Conservation (phyloP, 139 green algal genomes). For the Picochlorum sp. region DNA sequence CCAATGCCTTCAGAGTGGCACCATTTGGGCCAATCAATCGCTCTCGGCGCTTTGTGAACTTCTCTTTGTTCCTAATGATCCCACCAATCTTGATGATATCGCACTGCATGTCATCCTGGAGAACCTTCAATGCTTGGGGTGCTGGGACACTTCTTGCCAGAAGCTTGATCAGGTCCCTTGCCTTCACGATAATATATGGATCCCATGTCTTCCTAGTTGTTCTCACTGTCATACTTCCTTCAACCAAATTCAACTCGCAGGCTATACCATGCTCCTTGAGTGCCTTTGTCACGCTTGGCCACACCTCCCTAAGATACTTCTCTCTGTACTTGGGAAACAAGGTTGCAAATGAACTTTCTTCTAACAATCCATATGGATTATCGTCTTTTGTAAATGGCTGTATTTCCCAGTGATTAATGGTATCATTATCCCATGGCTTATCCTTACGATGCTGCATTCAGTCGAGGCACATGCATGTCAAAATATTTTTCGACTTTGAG, state of each 20-base stretch:
- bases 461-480: background rate
- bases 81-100: slow-evolving; percentile 98
- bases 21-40: slow-evolving; percentile 92
- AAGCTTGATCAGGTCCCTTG: slow-evolving; percentile 97
- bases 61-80: slow-evolving; percentile 90
- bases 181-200: slow-evolving; percentile 97
- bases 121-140: slow-evolving; percentile 83
- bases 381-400: slow-evolving; percentile 76
- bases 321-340: slow-evolving; percentile 99
- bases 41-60: slow-evolving; percentile 96
- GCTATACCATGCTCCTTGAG: slow-evolving; percentile 77
- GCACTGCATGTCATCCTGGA: slow-evolving; percentile 89
- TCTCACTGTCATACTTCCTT: slow-evolving; percentile 93
- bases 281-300: slow-evolving; percentile 79
- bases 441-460: slow-evolving; percentile 61
- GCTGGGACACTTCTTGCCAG: slow-evolving; percentile 87
- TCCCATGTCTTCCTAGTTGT: slow-evolving; percentile 98
- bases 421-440: slow-evolving; percentile 95
- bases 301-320: slow-evolving; percentile 95
- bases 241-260: slow-evolving; percentile 95
- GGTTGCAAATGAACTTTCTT: slow-evolving; percentile 94
- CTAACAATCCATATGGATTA: slow-evolving; percentile 82
- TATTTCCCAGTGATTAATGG: slow-evolving; percentile 90
- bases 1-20: slow-evolving; percentile 94
- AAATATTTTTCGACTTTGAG: too few relatives aligned